phyloP scores from a whole-genome alignment of 768 basidiomycete genomes.

The Pleurotus ostreatus region DNA sequence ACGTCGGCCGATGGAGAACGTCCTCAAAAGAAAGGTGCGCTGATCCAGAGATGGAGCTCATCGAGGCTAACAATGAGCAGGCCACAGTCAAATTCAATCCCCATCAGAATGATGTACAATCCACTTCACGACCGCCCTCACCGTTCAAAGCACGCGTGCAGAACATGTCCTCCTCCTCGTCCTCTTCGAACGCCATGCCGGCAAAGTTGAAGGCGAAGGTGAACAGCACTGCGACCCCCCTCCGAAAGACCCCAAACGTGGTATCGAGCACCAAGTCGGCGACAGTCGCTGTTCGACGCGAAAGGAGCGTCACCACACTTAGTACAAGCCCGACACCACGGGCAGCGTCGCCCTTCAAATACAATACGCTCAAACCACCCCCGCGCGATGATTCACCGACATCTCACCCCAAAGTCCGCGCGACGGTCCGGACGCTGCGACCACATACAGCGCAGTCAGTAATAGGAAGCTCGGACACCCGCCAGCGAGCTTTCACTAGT shows the following conservation, averaged over 20 bases:
- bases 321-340: conserved; percentile 28
- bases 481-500: conserved; percentile 23
- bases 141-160: conserved; percentile 34
- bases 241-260: conserved; percentile 22
- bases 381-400: conserved; percentile 21
- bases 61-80: conserved; percentile 26
- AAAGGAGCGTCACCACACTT: conserved; percentile 8
- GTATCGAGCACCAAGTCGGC: conserved; percentile 12
- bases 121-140: conserved; percentile 24
- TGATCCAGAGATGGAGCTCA: conserved; percentile 7
- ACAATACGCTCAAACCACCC: conserved; percentile 33
- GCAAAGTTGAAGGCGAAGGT: conserved; percentile 58
- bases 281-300: conserved; percentile 16
- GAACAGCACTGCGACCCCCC: conserved; percentile 45
- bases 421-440: conserved; percentile 22
- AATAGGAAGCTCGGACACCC: conserved; percentile 29
- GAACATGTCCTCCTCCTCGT: conserved; percentile 12
- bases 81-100: conserved; percentile 51
- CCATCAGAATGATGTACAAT: conserved; percentile 15
- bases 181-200: conserved; percentile 20
- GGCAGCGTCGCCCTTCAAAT: conserved; percentile 40
- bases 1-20: conserved; percentile 28
- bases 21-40: conserved; percentile 45
- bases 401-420: conserved; percentile 20
- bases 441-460: conserved; percentile 28